Base-by-base conservation (phyloP, 1,139 yeast genomes). In the Nakaseomyces sp. region DNA sequence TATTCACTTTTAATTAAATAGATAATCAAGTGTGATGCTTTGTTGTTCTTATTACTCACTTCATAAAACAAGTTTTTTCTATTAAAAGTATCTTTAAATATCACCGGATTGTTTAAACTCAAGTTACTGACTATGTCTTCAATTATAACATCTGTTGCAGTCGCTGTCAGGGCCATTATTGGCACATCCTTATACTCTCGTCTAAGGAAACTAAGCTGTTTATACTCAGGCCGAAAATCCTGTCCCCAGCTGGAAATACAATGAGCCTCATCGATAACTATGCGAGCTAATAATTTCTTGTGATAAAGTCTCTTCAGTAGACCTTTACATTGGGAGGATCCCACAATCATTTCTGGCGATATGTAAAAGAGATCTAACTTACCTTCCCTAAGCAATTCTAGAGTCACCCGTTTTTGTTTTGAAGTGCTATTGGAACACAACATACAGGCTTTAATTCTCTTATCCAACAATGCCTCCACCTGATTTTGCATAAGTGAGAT, bases 231-330 rank as follows among this genome's bases (percentile, higher is more conserved):
- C 44, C 97, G 71, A 61, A 89, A 89, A 64, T 89, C 97, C 63
- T 89, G 97, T 15, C 97, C 97, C 97, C 97, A 89, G 5, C 93
- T 82, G 48, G 95, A 84, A 44, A 89, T 91, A 71, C 97, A 89
- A 64, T 89, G 97, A 0, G 97, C 97, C 58, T 89, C 97, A 65
- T 89, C 97, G 42, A 89, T 87, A 12, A 89, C 95, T 31, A 89
- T 74, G 43, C 96, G 70, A 0, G 95, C 94, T 36, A 89, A 67
- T 53, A 69, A 66, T 7, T 71, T 67, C 25, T 70, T 70, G 4
- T 71, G 68, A 58, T 82, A 71, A 16, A 89, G 66, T 40, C 64
- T 68, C 15, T 71, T 67, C 42, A 89, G 77, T 2, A 80, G 78
- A 44, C 68, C 70, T 57, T 76, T 81, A 41, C 89, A 77, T 54